Evolutionary conservation across 2,329 filamentous ascomycete species (phyloP).

Genomic region (Lecanicillium sp.): DNA sequence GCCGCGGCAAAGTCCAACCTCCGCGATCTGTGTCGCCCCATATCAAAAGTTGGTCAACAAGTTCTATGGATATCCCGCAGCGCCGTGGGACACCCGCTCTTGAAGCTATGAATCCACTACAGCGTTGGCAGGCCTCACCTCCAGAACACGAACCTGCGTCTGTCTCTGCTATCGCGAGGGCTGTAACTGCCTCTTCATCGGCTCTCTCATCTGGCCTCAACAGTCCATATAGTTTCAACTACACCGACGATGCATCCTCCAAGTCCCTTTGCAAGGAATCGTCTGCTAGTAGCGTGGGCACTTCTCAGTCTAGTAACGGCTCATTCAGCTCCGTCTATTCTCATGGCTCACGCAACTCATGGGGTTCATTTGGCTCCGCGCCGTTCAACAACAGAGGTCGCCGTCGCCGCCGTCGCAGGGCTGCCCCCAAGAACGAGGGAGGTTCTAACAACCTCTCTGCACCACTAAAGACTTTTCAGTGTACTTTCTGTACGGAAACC

Average conservation of each 20-base stretch:
- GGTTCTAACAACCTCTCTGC: conserved; percentile 23
- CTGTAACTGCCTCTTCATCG: conserved; percentile 45
- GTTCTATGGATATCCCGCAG: conserved; percentile 66
- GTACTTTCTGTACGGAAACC: conserved; percentile 61
- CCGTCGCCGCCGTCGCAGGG: conserved; percentile 39
- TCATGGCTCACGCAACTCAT: conserved; percentile 48
- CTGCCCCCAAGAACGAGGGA: conserved; percentile 29
- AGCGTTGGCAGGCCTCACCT: conserved; percentile 52
- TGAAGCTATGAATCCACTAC: conserved; percentile 46
- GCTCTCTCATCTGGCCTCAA: conserved; percentile 45
- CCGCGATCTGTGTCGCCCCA: conserved; percentile 63
- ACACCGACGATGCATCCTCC: conserved; percentile 53
- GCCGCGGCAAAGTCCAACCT: conserved; percentile 68
- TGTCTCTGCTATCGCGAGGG: conserved; percentile 48
- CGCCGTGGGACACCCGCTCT: conserved; percentile 45
- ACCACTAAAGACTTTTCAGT: conserved; percentile 52
- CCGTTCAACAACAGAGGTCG: conserved; percentile 34
- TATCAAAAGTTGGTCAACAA: conserved; percentile 46
- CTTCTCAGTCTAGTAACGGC: conserved; percentile 50
- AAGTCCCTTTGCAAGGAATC: conserved; percentile 51
- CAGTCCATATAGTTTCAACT: conserved; percentile 48
- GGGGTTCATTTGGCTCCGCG: conserved; percentile 40
- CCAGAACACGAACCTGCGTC: conserved; percentile 53
- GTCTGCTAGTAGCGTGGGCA: conserved; percentile 51
- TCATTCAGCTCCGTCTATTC: conserved; percentile 53